Percentiles rank a stretch among this genome's conserved stretches.
phyloP scores from a whole-genome alignment of 2,329 filamentous ascomycete genomes.

The Daldinia eschscholtzii region DNA sequence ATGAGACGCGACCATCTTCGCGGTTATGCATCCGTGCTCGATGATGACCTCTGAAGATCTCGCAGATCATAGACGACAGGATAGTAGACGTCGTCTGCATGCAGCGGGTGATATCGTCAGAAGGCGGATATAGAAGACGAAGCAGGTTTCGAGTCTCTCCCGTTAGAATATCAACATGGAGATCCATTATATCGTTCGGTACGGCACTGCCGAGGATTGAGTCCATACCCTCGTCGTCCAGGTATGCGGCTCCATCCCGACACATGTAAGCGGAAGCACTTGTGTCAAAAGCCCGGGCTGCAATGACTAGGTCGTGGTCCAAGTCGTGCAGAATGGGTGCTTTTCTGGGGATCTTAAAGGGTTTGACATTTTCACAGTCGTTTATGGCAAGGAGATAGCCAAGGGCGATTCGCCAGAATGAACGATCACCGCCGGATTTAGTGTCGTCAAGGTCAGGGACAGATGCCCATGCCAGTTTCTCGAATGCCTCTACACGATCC shows the following conservation, averaged over 20 bases:
- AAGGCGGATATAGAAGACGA: constrained; percentile 1
- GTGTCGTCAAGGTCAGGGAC: neutral
- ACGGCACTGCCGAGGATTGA: neutral
- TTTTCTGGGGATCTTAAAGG: neutral
- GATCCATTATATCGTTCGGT: constrained; percentile 10
- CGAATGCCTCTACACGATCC: neutral
- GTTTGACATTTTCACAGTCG: neutral
- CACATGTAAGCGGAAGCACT: neutral
- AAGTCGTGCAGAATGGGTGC: neutral
- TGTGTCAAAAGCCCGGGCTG: neutral
- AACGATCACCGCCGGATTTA: constrained; percentile 1
- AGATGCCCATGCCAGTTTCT: neutral
- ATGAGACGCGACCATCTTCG: constrained; percentile 8
- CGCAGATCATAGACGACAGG: constrained; percentile 3
- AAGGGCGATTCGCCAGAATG: neutral
- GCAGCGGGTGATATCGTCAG: neutral
- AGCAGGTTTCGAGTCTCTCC: constrained; percentile 8
- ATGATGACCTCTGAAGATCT: constrained; percentile 7
- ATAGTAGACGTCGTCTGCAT: neutral
- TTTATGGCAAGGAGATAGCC: neutral
- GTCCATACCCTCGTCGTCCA: neutral
- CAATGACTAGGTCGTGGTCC: neutral
- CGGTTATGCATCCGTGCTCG: constrained; percentile 12
- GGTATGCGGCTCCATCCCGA: neutral
- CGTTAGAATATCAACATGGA: constrained; percentile 4